Evolutionary conservation across 2,329 filamentous ascomycete genomes (phyloP), one percentile per base, ranked within the genome.

Genomic region (Cordyceps farinosa): DNA sequence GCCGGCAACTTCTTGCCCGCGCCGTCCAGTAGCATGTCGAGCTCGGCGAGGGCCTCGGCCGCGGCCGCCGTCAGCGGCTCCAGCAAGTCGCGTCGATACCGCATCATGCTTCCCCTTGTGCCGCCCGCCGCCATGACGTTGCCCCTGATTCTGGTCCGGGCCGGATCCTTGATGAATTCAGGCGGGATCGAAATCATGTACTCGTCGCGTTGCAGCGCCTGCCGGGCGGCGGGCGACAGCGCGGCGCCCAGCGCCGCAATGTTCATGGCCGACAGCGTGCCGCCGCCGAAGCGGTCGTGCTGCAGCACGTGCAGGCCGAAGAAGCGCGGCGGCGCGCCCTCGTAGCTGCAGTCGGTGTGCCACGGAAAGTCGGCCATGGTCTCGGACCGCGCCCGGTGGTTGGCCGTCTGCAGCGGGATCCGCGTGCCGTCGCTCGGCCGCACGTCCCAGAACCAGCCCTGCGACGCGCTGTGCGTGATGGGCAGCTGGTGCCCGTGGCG

Each of bases 311-410:
- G 77, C 0, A 79, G 71, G 0, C 76, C 78, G 53, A 80, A 79
- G 53, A 72, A 79, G 3, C 73, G 62, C 2, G 78, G 77, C 1
- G 75, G 70, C 0, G 66, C 62, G 0, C 70, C 59, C 54, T 79
- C 78, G 53, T 79, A 79, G 65, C 76, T 78, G 67, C 78, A 79
- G 54, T 79, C 77, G 0, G 76, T 79, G 51, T 79, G 78, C 78
- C 78, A 80, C 0, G 77, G 74, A 36, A 79, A 80, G 1, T 75
- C 68, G 0, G 72, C 64, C 75, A 77, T 78, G 1, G 78, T 80
- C 64, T 80, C 77, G 0, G 75, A 77, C 0, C 76, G 70, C 0
- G 77, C 78, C 13, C 34, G 56, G 32, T 60, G 56, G 45, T 60
- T 27, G 72, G 75, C 32, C 74, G 70, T 29, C 68, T 66, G 44